Conservation (phyloP, 148 eudicot species). For the Cornus kousa region DNA sequence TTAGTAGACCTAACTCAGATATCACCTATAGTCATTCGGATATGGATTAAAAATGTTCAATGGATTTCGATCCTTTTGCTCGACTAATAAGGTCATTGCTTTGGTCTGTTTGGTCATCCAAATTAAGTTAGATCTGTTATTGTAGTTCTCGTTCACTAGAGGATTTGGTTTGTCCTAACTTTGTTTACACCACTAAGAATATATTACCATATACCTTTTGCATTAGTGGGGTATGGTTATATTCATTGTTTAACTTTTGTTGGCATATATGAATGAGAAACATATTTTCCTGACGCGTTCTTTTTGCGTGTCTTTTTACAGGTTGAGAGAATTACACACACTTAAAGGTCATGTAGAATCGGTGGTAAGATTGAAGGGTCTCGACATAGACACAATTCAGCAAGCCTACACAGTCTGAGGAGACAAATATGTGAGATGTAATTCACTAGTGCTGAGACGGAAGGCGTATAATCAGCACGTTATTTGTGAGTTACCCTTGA, state of each 20-base stretch:
- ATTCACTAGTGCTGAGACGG: not conserved
- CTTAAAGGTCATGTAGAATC: conserved; percentile 69
- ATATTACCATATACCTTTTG: not conserved
- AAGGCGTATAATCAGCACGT: conserved; percentile 3
- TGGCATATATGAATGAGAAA: not conserved
- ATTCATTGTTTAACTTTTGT: not conserved
- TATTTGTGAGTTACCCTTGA: conserved; percentile 7
- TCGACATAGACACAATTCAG: conserved; percentile 65
- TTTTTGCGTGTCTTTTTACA: conserved; percentile 20
- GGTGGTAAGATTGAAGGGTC: conserved; percentile 56
- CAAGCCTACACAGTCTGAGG: conserved; percentile 64
- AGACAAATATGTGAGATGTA: not conserved
- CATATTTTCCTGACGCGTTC: not conserved
- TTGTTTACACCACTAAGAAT: too few species aligned
- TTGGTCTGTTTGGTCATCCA: not conserved
- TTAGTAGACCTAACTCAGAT: not conserved
- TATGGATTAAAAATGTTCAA: not conserved
- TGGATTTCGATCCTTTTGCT: not conserved
- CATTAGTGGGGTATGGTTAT: not conserved
- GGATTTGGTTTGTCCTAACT: not conserved
- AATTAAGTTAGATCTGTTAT: not conserved
- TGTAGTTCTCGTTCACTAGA: too few species aligned
- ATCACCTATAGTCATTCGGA: not conserved
- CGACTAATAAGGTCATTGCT: not conserved
- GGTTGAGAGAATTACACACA: conserved; percentile 62